Conservation (phyloP, 441 rosid genomes). For the Gossypium davidsonii region DNA sequence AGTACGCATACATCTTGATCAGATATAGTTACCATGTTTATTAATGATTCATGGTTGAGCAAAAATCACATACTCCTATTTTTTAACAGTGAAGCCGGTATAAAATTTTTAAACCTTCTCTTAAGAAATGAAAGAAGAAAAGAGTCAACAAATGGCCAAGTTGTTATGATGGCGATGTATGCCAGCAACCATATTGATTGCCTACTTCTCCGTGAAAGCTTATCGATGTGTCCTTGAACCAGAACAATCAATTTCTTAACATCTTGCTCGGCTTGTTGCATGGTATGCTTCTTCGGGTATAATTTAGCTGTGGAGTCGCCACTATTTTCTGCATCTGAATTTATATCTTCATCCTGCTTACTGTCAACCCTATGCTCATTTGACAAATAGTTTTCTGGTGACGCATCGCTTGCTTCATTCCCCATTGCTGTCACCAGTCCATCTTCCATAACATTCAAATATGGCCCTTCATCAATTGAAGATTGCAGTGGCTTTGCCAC, state of each 20-base stretch:
- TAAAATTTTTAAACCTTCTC: constrained; percentile 36
- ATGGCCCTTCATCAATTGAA: constrained; percentile 53
- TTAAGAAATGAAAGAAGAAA: constrained; percentile 44
- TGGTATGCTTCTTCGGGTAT: constrained; percentile 8
- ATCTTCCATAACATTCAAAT: constrained; percentile 40
- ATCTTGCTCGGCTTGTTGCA: constrained; percentile 19
- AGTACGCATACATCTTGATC: neutral
- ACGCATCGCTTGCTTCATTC: constrained; percentile 21
- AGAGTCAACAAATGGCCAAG: constrained; percentile 68
- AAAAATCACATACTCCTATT: constrained; percentile 16
- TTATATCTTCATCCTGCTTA: constrained; percentile 12
- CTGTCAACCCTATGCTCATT: constrained; percentile 7
- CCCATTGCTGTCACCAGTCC: constrained; percentile 53
- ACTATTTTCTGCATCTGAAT: constrained; percentile 15
- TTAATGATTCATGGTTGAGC: neutral
- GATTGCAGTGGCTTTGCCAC: constrained; percentile 26
- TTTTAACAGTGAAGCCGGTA: constrained; percentile 16
- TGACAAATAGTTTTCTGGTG: constrained; percentile 12
- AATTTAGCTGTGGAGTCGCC: constrained; percentile 17
- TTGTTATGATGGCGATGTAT: constrained; percentile 53
- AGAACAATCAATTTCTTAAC: constrained; percentile 24
- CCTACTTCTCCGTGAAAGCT: constrained; percentile 37
- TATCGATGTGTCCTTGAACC: constrained; percentile 36
- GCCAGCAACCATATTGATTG: constrained; percentile 64
- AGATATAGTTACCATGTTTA: neutral